Evolutionary conservation across 129 eudicot genomes (phyloP), one percentile per base, ranked within the genome.

Genomic region (Ambrosia trifida): DNA sequence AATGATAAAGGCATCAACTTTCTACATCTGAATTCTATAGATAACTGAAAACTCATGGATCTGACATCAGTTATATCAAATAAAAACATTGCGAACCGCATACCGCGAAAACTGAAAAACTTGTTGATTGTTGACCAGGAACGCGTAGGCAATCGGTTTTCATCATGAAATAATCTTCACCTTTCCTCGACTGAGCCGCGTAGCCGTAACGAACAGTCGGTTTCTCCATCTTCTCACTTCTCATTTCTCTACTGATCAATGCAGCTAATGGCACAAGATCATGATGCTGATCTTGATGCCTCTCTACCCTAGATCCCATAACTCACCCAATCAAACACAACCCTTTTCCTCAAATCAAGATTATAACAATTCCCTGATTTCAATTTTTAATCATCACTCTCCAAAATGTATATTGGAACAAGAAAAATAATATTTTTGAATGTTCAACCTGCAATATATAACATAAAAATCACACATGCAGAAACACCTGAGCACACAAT

Each of bases 191-290:
- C 72, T 93, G 95, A 68, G 88, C 91, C 7, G 96, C 91, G 83
- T 81, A 60, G 3, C 98, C 98, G 73, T 81, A 85, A 41, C 83
- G 80, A 44, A 93, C 75, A 5, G 76, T 77, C 12, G 98, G 96
- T 83, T 87, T 93, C 83, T 93, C 96, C 95, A 89, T 85, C 80
- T 89, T 93, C 77, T 93, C 98, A 66, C 72, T 93, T 85, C 67
- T 87, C 83, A 85, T 72, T 70, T 93, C 98, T 77, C 86, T 83
- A 61, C 87, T 83, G 11, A 93, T 82, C 64, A 93, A 75, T 75
- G 89, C 85, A 74, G 98, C 96, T 68, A 93, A 82, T 17, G 98
- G 95, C 68, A 93, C 85, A 18, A 89, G 85, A 81, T 85, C 88
- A 66, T 82, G 87, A 43, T 77, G 70, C 41, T 64, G 76, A 84